These are phyloP conservation scores for Daedaleopsis sinensis DNA, from an alignment of 768 basidiomycete species.

Conservation along the genomic window DNA sequence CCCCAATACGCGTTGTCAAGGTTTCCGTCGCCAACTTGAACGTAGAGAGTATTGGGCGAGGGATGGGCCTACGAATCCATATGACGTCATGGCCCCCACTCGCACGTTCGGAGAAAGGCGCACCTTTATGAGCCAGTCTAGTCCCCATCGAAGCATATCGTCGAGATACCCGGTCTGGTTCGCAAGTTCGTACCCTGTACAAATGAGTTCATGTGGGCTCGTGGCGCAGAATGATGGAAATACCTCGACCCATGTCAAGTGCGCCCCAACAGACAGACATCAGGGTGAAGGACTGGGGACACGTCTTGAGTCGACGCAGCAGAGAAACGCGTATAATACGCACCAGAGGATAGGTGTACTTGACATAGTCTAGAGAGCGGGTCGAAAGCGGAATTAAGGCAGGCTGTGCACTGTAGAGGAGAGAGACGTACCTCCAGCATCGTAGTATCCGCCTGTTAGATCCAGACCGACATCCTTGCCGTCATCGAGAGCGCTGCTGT, in stretches of 20 bases:
- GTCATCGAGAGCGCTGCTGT: constrained; percentile 77
- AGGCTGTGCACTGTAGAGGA: neutral
- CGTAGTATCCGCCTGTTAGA: constrained; percentile 87
- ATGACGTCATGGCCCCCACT: constrained; percentile 13
- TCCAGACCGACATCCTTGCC: constrained; percentile 76
- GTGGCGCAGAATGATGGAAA: neutral
- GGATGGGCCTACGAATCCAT: constrained; percentile 70
- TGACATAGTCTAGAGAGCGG: constrained; percentile 79
- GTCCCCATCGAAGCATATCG: constrained; percentile 85
- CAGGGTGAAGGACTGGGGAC: constrained; percentile 68
- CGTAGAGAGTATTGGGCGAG: constrained; percentile 66
- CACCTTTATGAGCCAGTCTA: constrained; percentile 91
- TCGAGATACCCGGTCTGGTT: constrained; percentile 94
- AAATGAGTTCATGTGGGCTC: neutral
- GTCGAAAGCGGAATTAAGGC: neutral
- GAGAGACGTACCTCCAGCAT: constrained; percentile 73
- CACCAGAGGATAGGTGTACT: constrained; percentile 84
- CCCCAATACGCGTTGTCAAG: constrained; percentile 88
- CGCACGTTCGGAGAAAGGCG: neutral
- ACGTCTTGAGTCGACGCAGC: neutral
- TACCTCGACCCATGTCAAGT: constrained; percentile 79
- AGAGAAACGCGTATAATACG: constrained; percentile 22
- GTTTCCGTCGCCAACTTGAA: constrained; percentile 74
- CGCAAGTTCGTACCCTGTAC: constrained; percentile 74
- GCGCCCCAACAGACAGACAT: constrained; percentile 93